Base-by-base conservation (phyloP, 768 basidiomycete genomes). In the Leccinum rimulosum region DNA sequence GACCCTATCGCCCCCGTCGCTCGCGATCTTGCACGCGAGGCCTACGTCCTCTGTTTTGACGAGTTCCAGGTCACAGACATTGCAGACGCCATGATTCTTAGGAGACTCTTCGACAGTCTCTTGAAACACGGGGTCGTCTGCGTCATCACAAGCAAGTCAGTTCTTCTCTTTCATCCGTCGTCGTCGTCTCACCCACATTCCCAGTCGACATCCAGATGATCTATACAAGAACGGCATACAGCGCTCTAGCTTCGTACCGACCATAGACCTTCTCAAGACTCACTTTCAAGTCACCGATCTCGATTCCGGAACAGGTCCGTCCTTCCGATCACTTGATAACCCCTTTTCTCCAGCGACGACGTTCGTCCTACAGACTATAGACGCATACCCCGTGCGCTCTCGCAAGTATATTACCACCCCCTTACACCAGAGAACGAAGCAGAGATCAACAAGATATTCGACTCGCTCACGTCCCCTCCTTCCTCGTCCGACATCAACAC, bases 31-130 rank as follows among this genome's bases (percentile, higher is more conserved):
- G 96, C 94, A 3, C 81, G 82, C 50, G 88, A 97, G 60, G 90
- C 93, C 8, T 84, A 80, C 59, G 83, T 99, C 1, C 76, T 99
- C 47, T 98, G 96, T 70, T 97, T 99, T 69, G 96, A 99, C 69
- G 96, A 99, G 77, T 98, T 98, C 69, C 96, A 98, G 83, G 94
- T 97, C 7, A 98, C 96, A 15, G 96, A 98, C 74, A 98, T 98
- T 60, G 95, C 91, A 22, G 95, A 97, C 64, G 96, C 97, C 15
- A 98, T 99, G 97, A 95, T 99, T 61, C 82, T 99, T 28, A 81
- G 95, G 43, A 85, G 95, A 52, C 79, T 99, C 19, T 77, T 99
- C 50, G 95, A 98, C 71, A 80, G 82, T n/a, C 74, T 99, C 65
- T 79, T 95, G 53, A 86, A 86, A 53, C 87, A 88, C 64, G 97